These are phyloP conservation scores for Geotrichum bryndzae DNA, from an alignment of 1,139 yeast species.

Conservation along the genomic window DNA sequence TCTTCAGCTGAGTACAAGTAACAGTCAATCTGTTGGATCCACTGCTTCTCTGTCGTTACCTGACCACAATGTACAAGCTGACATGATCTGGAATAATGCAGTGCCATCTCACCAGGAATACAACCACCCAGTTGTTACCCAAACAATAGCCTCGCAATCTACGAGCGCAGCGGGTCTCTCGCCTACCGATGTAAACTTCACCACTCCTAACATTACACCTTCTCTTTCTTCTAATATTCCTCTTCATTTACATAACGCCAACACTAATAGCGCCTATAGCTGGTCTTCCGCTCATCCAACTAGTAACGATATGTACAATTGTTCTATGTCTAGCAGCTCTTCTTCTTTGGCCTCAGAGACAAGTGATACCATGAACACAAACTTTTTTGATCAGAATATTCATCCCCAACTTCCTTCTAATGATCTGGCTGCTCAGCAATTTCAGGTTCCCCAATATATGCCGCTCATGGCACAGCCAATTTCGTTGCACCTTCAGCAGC, in stretches of 20 bases:
- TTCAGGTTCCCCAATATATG: slow-evolving; percentile 1
- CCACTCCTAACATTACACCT: not conserved
- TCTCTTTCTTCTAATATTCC: slow-evolving; percentile 2
- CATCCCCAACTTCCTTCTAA: slow-evolving; percentile 7
- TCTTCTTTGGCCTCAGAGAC: slow-evolving; percentile 18
- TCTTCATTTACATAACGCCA: not conserved
- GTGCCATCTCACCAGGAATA: not conserved
- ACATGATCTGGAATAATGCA: slow-evolving; percentile 4
- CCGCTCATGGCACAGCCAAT: not conserved
- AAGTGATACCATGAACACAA: slow-evolving; percentile 1
- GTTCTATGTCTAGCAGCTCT: not conserved
- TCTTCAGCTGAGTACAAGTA: not conserved
- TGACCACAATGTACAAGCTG: not conserved
- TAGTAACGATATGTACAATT: slow-evolving; percentile 8
- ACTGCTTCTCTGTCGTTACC: slow-evolving; percentile 1
- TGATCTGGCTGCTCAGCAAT: slow-evolving; percentile 2
- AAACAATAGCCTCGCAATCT: not conserved
- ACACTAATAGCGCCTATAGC: not conserved
- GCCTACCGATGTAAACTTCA: not conserved
- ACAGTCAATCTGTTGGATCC: not conserved
- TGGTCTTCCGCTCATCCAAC: not conserved
- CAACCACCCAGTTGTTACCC: slow-evolving; percentile 2
- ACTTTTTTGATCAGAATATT: slow-evolving; percentile 10
- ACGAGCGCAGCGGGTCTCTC: not conserved
- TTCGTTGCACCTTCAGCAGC: slow-evolving; percentile 1